Evolutionary conservation across 345 rosid genomes (phyloP), one percentile per base, ranked within the genome.

Genomic region (Citrus hindsii): DNA sequence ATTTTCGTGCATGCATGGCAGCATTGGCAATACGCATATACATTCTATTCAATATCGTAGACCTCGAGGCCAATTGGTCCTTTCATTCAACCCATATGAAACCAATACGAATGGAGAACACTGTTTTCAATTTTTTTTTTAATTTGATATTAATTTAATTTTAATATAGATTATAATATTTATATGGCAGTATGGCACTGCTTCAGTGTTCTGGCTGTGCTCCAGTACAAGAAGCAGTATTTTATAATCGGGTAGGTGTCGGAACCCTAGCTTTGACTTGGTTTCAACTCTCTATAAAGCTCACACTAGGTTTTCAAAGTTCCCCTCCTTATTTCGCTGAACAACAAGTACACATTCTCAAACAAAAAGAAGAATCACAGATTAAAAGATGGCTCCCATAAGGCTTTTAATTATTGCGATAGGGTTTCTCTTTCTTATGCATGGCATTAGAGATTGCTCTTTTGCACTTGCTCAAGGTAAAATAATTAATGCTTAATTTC

Each of bases 231-330:
- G 81, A 69, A 71, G 59, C 28, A 82, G 68, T 82, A 83, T 81
- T 79, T 81, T 78, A 66, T 79, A 28, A 4, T 1, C 63, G 24
- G 67, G 61, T 42, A n/a, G 58, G 67, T 79, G 82, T 75, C 61
- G 81, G 76, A 86, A 82, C 85, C 82, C 84, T 88, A 80, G 83
- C 84, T 84, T 83, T 78, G 82, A 80, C 86, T 81, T 77, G 75
- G 80, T 85, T 83, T 88, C 79, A 73, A 69, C 59, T 66, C 84
- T 81, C 82, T 88, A 88, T 85, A 85, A 78, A 83, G 76, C 81
- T 84, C 74, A 24, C 81, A 6, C 21, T 25, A 77, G 25, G 30
- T 73, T 74, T 68, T 42, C 83, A 63, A 63, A 24, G 61, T 73
- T 82, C 81, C 82, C 78, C 84, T 77, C 87, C 83, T 82, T 24